These are phyloP conservation scores for Mucor piriformis DNA, from an alignment of 371 early-diverging fungal genomes.

Conservation along the genomic window DNA sequence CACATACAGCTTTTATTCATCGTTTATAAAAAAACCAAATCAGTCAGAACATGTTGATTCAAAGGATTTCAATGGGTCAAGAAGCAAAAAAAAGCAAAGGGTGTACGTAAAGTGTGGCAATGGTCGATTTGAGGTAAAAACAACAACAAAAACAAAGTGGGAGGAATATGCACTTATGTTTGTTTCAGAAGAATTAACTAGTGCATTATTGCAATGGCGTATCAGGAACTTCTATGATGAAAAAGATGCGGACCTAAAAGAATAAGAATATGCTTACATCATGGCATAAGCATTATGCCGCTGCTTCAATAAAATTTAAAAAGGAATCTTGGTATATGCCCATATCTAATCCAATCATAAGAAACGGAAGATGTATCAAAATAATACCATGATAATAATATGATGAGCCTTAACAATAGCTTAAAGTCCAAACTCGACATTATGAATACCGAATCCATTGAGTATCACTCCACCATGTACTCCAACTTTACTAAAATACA, in stretches of 20 bases:
- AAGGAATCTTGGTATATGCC: background rate
- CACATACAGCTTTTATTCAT: background rate
- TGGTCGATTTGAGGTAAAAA: background rate
- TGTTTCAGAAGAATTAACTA: background rate
- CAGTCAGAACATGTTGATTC: background rate
- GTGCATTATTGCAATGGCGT: background rate
- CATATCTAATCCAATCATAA: background rate
- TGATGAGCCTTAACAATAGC: background rate
- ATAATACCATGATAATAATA: background rate
- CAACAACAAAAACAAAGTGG: background rate
- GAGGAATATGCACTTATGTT: background rate
- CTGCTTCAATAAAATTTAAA: background rate
- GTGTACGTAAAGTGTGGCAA: background rate
- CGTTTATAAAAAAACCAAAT: background rate
- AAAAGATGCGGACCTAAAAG: background rate
- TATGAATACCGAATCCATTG: background rate
- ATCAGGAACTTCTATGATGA: background rate
- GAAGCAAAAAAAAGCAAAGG: background rate
- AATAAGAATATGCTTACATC: background rate
- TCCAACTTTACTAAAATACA: background rate
- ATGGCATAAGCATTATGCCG: background rate
- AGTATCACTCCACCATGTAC: background rate
- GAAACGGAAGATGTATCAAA: background rate
- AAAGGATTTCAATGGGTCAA: background rate
- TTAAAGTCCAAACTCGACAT: background rate